Evolutionary conservation across 495 filamentous ascomycete species (phyloP).

Genomic region (Penicillium angulare): DNA sequence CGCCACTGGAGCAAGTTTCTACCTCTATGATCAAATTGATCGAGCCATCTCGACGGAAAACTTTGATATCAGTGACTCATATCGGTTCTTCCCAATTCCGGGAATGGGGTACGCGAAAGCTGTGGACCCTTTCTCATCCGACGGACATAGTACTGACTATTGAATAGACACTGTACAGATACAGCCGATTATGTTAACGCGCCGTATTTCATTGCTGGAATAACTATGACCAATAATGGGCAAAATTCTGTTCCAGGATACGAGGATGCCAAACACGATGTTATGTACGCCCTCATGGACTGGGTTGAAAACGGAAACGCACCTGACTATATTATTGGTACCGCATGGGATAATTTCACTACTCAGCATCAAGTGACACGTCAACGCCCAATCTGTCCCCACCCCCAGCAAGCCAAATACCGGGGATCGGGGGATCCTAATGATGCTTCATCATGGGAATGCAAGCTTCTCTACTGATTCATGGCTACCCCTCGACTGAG

Average conservation of each 20-base stretch:
- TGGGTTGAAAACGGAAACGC: constrained; percentile 50
- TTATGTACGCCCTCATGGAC: constrained; percentile 46
- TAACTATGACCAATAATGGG: constrained; percentile 5
- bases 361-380: not conserved
- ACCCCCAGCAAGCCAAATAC: not conserved
- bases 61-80: constrained; percentile 21
- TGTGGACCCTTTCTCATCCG: too few species aligned
- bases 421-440: not conserved
- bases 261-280: constrained; percentile 42
- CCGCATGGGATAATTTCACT: not conserved
- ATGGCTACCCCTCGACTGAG: too few species aligned
- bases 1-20: constrained; percentile 6
- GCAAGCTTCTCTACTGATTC: not conserved
- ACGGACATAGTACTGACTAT: not conserved
- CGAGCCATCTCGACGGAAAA: constrained; percentile 2
- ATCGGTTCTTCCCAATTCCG: constrained; percentile 45
- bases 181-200: constrained; percentile 21
- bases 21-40: constrained; percentile 16
- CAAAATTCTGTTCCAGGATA: constrained; percentile 37
- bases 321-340: constrained; percentile 28
- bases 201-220: constrained; percentile 35
- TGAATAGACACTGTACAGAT: constrained; percentile 19
- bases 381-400: not conserved
- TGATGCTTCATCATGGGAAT: not conserved
- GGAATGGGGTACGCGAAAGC: constrained; percentile 31